Percentiles rank a stretch among this genome's conserved stretches.
Conservation (phyloP, 768 basidiomycete species). For the Mycena latifolia region DNA sequence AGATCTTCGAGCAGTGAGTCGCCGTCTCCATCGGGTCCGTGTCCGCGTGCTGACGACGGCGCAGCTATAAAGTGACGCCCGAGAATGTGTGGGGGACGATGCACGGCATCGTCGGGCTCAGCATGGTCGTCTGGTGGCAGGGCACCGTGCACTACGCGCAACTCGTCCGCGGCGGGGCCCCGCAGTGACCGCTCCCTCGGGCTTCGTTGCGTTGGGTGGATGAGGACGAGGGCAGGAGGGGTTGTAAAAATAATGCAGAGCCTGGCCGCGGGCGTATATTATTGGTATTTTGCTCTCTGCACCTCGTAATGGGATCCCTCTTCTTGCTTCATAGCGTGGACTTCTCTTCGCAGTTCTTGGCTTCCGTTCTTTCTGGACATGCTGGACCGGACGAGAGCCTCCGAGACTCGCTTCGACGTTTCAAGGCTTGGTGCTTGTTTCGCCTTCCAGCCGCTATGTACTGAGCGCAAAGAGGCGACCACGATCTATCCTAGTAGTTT, state of each 20-base stretch:
- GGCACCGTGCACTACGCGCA: slow-evolving; percentile 67
- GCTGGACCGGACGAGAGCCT: too few species aligned
- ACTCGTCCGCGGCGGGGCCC: slow-evolving; percentile 49
- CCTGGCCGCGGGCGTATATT: slow-evolving; percentile 1
- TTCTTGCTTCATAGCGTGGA: neutral
- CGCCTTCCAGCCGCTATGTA: too few species aligned
- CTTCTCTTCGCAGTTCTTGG: neutral
- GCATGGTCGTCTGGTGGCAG: slow-evolving; percentile 89
- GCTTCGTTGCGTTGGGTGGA: too few species aligned
- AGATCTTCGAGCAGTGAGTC: slow-evolving; percentile 70
- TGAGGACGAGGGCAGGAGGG: too few species aligned
- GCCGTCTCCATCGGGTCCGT: neutral
- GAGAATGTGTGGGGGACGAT: slow-evolving; percentile 79
- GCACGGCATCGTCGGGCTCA: slow-evolving; percentile 79
- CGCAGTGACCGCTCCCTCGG: slow-evolving; percentile 8
- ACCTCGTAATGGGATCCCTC: slow-evolving; percentile 7
- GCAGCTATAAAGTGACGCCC: slow-evolving; percentile 74
- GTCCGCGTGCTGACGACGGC: slow-evolving; percentile 15
- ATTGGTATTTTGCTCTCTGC: slow-evolving; percentile 8
- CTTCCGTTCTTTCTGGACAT: too few species aligned
- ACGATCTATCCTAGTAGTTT: too few species aligned
- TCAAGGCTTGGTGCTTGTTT: too few species aligned
- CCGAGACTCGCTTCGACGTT: too few species aligned
- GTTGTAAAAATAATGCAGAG: neutral
- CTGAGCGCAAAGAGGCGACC: too few species aligned